A percentile compares a stretch with the other conserved stretches of the same genome.
phyloP scores from a whole-genome alignment of 176 grass and related monocot genomes.

The Lolium multiflorum region DNA sequence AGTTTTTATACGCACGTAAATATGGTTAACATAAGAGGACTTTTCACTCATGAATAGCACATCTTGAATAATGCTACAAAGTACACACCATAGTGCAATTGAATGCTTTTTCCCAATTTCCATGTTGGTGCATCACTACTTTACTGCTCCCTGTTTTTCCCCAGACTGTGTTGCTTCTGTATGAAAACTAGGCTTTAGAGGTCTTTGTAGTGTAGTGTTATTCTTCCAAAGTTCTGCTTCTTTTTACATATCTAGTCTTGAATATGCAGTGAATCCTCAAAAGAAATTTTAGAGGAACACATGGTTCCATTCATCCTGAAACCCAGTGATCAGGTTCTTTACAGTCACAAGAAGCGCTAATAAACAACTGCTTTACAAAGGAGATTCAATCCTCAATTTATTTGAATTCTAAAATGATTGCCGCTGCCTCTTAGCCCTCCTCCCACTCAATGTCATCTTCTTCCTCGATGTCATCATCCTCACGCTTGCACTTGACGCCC shows the following conservation, averaged over 20 bases:
- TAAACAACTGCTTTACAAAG: background rate
- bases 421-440: conserved; percentile 58
- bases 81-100: background rate
- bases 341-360: background rate
- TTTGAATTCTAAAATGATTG: background rate
- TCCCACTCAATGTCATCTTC: conserved; percentile 75
- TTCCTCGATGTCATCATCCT: conserved; percentile 61
- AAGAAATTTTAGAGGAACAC: background rate
- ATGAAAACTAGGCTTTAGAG: conserved; percentile 9
- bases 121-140: too few relatives aligned
- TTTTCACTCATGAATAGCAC: too few relatives aligned
- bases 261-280: background rate
- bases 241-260: background rate
- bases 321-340: background rate
- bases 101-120: background rate
- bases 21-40: background rate
- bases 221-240: background rate
- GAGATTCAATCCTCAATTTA: background rate
- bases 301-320: background rate
- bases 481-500: conserved; percentile 76
- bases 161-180: conserved; percentile 10
- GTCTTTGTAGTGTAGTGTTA: background rate
- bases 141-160: background rate
- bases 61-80: background rate
- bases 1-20: background rate